Base-by-base conservation (phyloP, 495 filamentous ascomycete species). In the Annulohypoxylon moriforme region DNA sequence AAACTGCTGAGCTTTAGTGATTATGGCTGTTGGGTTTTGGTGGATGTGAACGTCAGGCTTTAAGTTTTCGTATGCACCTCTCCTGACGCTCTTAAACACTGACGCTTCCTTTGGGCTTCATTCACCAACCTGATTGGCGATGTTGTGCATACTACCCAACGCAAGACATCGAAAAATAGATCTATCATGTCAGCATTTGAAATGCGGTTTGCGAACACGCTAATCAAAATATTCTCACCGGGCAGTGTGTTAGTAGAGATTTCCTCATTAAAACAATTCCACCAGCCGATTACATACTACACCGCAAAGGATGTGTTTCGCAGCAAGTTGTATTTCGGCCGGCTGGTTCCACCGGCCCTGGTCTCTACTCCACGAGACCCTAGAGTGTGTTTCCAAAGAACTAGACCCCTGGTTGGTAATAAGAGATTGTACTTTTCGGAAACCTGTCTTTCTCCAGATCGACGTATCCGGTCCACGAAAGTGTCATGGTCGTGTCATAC, bases 381-480 rank as follows among this genome's bases (percentile, higher is more conserved):
- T 67, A 69, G 64, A 72, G 64, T 31, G 69, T 60, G 69, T 77
- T 77, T 77, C 71, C 67, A 67, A 75, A 64, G 52, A 64, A 59
- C 53, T 22, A 60, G 18, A 20, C 61, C 71, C 74, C 71, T 69
- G 61, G 74, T 60, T 61, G 34, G 64, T 60, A 59, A 66, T 53
- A 57, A 38, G 53, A 40, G 68, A 67, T 68, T 68, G 29, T 72
- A 47, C 27, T 58, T 55, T 63, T 72, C 57, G 62, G 63, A 63
- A 55, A 72, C 75, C 68, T 69, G 67, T 59, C 75, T 72, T 70
- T 70, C 75, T 77, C 75, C 67, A 77, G 75, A 77, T 77, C 75
- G 69, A 77, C 70, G 40, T 73, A 73, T 75, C 75, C 75, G 69
- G 67, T 36, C 69, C 59, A 71, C 69, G 33, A 75, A 65, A 58